Evolutionary conservation across 192 early-diverging fungal genomes (phyloP).

Genomic region (Kickxella alabastrina): DNA sequence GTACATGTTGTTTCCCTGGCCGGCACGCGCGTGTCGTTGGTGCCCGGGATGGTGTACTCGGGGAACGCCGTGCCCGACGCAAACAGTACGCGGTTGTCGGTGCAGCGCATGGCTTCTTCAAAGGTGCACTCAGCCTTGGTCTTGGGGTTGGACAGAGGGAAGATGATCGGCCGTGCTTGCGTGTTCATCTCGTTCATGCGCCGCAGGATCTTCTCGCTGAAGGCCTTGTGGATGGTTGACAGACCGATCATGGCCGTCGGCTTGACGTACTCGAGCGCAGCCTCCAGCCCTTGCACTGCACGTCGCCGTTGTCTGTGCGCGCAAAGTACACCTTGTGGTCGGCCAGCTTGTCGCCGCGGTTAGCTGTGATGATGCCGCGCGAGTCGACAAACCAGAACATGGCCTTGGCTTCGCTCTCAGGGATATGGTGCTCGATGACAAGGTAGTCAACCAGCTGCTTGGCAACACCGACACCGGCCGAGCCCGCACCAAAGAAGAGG

Average conservation of each 20-base stretch:
- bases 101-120: conserved; percentile 81
- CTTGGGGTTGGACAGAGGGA: conserved; percentile 86
- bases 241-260: conserved; percentile 92
- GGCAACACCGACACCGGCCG: conserved; percentile 93
- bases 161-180: conserved; percentile 71
- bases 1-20: conserved; percentile 95
- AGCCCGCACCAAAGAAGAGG: conserved; percentile 92
- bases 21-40: conserved; percentile 49
- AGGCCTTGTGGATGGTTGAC: conserved; percentile 74
- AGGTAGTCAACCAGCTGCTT: conserved; percentile 85
- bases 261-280: conserved; percentile 79
- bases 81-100: conserved; percentile 87
- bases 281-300: conserved; percentile 69
- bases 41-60: conserved; percentile 60
- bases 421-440: conserved; percentile 65
- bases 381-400: conserved; percentile 85
- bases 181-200: conserved; percentile 73
- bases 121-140: conserved; percentile 94
- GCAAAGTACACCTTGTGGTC: conserved; percentile 86
- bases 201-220: conserved; percentile 67
- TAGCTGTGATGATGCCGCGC: conserved; percentile 85
- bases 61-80: conserved; percentile 96
- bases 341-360: conserved; percentile 82
- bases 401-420: conserved; percentile 60
- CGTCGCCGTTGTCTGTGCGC: conserved; percentile 76